Percentiles rank a stretch among this genome's conserved stretches.
These are phyloP conservation scores for Corymbia calophylla DNA, from an alignment of 441 rosid genomes.

Conservation along the genomic window DNA sequence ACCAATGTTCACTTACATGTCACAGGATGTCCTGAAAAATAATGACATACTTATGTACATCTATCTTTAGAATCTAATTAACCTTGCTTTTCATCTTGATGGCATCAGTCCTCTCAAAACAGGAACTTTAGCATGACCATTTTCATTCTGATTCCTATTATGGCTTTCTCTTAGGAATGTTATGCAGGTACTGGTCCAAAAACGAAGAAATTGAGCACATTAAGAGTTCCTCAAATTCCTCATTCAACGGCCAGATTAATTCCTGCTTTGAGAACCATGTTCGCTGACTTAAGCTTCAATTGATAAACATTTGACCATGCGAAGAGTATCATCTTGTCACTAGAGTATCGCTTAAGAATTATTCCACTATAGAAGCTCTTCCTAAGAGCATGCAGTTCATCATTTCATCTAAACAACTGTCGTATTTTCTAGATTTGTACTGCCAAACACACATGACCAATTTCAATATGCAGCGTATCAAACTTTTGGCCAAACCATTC, in stretches of 20 bases:
- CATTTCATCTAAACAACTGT: not conserved
- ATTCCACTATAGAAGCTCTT: not conserved
- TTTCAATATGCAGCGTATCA: not conserved
- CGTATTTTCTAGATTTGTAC: not conserved
- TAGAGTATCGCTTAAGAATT: not conserved
- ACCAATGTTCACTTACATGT: not conserved
- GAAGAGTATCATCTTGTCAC: not conserved
- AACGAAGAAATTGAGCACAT: not conserved
- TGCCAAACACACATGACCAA: not conserved
- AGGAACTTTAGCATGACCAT: not conserved
- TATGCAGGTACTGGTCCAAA: not conserved
- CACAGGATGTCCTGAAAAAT: not conserved
- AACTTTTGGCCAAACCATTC: not conserved
- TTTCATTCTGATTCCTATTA: not conserved
- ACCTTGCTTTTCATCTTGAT: not conserved
- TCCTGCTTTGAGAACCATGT: not conserved
- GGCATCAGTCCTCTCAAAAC: not conserved
- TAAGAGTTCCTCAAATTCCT: not conserved
- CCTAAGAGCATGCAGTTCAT: not conserved
- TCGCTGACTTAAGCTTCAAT: not conserved
- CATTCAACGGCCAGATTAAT: not conserved
- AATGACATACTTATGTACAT: not conserved
- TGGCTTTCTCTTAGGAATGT: not conserved
- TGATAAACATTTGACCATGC: not conserved
- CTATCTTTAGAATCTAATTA: not conserved